These are phyloP conservation scores for Gardenia jasminoides DNA, from an alignment of 257 asterid species.

Conservation along the genomic window DNA sequence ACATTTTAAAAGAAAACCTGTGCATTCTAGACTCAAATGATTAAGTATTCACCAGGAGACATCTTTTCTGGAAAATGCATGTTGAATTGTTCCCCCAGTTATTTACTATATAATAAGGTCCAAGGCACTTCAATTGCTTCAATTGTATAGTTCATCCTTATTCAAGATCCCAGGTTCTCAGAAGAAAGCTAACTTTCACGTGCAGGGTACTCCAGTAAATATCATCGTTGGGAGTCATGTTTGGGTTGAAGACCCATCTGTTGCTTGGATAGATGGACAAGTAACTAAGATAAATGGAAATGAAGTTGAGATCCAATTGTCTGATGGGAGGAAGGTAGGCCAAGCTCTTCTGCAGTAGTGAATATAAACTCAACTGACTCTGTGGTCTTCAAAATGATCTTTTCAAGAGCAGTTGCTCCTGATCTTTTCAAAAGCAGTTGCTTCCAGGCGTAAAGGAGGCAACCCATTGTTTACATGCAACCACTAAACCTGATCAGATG, in stretches of 20 bases:
- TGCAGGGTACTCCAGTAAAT: slow-evolving; percentile 88
- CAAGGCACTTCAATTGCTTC: neutral
- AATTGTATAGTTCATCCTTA: neutral
- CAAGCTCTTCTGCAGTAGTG: slow-evolving; percentile 12
- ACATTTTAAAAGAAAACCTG: neutral
- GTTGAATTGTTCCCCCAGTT: neutral
- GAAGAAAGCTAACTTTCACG: slow-evolving; percentile 21
- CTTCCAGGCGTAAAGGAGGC: neutral
- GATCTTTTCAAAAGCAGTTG: slow-evolving; percentile 2
- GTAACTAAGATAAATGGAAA: slow-evolving; percentile 75
- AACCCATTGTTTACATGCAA: neutral
- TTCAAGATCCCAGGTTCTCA: slow-evolving; percentile 6
- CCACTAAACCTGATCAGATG: neutral
- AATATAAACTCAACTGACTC: neutral
- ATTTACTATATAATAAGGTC: neutral
- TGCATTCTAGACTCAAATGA: neutral
- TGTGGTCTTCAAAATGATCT: neutral
- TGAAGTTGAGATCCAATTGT: slow-evolving; percentile 58
- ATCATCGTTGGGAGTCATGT: slow-evolving; percentile 85
- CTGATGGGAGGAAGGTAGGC: slow-evolving; percentile 68
- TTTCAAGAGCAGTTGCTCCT: slow-evolving; percentile 2
- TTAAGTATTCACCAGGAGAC: neutral
- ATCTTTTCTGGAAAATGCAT: neutral
- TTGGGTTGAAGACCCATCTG: slow-evolving; percentile 81
- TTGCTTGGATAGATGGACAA: slow-evolving; percentile 77